phyloP scores from a whole-genome alignment of 2,329 filamentous ascomycete species.

The Volutella citrinella region DNA sequence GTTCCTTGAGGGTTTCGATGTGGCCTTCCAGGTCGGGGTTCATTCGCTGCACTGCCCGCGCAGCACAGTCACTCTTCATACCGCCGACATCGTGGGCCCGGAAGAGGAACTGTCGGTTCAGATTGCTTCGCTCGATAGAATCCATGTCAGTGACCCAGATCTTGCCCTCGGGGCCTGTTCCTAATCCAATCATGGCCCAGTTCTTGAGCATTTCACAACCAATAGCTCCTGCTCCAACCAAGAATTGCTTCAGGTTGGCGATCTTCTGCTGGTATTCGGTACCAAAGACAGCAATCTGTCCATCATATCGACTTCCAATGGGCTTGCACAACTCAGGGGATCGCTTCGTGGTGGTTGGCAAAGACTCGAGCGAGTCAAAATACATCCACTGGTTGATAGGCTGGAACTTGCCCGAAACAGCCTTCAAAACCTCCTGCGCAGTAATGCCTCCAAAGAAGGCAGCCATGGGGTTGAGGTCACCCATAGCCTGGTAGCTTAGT shows the following conservation, averaged over 20 bases:
- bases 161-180: conserved; percentile 80
- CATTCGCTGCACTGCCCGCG: conserved; percentile 87
- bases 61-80: conserved; percentile 94
- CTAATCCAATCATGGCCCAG: conserved; percentile 98
- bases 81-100: conserved; percentile 88
- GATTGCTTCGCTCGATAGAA: conserved; percentile 97
- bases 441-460: conserved; percentile 92
- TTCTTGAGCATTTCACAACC: conserved; percentile 99
- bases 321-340: conserved; percentile 89
- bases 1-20: conserved; percentile 81
- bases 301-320: conserved; percentile 82
- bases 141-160: conserved; percentile 97
- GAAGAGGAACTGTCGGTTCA: conserved; percentile 97
- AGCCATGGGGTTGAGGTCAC: conserved; percentile 87
- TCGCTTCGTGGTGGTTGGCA: conserved; percentile 71
- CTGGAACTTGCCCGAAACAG: conserved; percentile 95
- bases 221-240: conserved; percentile 95
- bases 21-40: conserved; percentile 89
- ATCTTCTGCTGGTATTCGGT: conserved; percentile 93
- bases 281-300: conserved; percentile 95
- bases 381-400: conserved; percentile 97
- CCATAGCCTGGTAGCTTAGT: conserved; percentile 88
- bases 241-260: conserved; percentile 83
- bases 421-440: conserved; percentile 94
- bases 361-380: conserved; percentile 95